Percentiles rank a stretch among this genome's conserved stretches.
Evolutionary conservation across 2,329 filamentous ascomycete genomes (phyloP).

Genomic region (Penicillium hesseltinei): DNA sequence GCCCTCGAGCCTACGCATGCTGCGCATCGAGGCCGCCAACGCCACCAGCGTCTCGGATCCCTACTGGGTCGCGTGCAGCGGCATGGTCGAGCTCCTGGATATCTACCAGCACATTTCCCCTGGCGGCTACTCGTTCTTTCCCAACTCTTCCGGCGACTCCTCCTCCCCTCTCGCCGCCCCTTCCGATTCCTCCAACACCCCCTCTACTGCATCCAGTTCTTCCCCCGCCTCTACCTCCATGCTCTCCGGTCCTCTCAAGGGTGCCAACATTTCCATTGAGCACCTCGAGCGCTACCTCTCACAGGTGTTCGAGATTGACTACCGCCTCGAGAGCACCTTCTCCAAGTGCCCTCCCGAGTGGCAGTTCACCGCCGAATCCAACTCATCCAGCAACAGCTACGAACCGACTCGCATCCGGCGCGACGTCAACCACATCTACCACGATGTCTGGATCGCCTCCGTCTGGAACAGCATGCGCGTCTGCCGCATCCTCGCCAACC

Average conservation of each 20-base stretch:
- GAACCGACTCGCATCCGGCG: neutral
- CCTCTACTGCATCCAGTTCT: neutral
- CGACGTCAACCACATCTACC: neutral
- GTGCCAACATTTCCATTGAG: neutral
- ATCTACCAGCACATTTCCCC: neutral
- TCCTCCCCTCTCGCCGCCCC: neutral
- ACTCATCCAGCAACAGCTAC: neutral
- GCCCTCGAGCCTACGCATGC: neutral
- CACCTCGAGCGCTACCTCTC: neutral
- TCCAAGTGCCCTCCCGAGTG: neutral
- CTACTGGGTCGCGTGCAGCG: neutral
- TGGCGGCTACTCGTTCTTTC: neutral
- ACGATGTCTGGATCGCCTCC: neutral
- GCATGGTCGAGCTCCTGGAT: neutral
- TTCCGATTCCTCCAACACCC: neutral
- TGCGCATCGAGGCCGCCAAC: neutral
- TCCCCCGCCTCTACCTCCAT: neutral
- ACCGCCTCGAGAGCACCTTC: neutral
- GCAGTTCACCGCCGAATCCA: neutral
- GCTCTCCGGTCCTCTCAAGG: neutral
- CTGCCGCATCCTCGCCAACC: neutral
- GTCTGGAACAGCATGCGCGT: neutral
- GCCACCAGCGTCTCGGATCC: neutral
- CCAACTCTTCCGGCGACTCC: neutral
- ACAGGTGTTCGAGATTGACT: neutral